Evolutionary conservation across 441 rosid species (phyloP).

Genomic region (Erodium texanum): DNA sequence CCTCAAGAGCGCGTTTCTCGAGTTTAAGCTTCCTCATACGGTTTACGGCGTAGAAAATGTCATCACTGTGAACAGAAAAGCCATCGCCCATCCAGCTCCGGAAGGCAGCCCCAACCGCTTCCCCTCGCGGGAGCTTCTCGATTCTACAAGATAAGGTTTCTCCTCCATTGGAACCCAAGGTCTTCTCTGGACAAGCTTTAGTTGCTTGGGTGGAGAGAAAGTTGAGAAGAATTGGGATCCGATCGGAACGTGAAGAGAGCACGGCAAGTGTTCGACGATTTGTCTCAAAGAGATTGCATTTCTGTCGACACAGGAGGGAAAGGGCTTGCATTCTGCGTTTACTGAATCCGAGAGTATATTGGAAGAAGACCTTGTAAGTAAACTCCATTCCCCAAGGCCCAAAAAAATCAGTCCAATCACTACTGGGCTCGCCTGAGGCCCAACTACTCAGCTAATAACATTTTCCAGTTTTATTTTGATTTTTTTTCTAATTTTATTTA

Average conservation of each 20-base stretch:
- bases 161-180: conserved; percentile 17
- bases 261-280: too few relatives aligned
- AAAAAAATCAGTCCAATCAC: neutral
- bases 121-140: conserved; percentile 50
- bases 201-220: conserved; percentile 33
- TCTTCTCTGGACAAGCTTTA: neutral
- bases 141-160: conserved; percentile 50
- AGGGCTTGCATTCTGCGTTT: conserved; percentile 29
- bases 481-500: too few relatives aligned
- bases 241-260: conserved; percentile 15
- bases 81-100: conserved; percentile 93
- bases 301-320: conserved; percentile 17
- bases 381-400: neutral
- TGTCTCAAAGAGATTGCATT: conserved; percentile 32
- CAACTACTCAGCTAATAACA: neutral
- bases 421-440: neutral
- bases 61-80: conserved; percentile 73
- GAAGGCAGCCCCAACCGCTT: conserved; percentile 60
- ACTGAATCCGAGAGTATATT: too few relatives aligned
- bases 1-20: conserved; percentile 72
- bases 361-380: too few relatives aligned
- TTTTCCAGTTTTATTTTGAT: too few relatives aligned
- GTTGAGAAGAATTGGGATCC: conserved; percentile 14
- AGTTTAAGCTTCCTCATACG: conserved; percentile 61
- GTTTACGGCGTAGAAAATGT: conserved; percentile 71